These are phyloP conservation scores for Sclerotinia subarctica DNA, from an alignment of 2,329 filamentous ascomycete genomes.

Conservation along the genomic window DNA sequence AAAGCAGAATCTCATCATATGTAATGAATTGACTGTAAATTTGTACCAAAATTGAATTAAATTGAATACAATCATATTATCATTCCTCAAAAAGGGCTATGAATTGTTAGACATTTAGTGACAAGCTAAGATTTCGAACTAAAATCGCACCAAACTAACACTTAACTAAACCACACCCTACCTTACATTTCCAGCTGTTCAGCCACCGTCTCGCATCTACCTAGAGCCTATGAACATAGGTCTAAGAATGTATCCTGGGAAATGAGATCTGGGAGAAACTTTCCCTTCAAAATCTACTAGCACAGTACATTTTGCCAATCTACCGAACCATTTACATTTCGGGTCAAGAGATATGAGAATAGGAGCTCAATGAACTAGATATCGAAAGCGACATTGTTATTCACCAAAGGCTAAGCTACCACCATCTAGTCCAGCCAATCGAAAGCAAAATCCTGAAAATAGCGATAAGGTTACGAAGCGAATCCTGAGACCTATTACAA, in stretches of 20 bases:
- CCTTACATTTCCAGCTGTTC: neutral
- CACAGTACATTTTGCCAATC: too few species aligned
- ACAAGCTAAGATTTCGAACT: neutral
- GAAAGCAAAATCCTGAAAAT: too few species aligned
- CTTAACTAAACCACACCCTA: neutral
- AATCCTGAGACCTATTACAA: too few species aligned
- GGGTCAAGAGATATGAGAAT: too few species aligned
- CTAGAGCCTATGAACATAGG: too few species aligned
- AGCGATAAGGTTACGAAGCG: too few species aligned
- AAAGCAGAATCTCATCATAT: neutral
- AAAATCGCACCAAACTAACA: neutral
- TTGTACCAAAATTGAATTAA: neutral
- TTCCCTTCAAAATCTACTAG: neutral
- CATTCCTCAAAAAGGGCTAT: fast-evolving
- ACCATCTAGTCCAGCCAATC: too few species aligned
- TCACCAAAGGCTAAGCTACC: too few species aligned
- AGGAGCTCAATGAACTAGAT: too few species aligned
- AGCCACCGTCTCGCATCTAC: too few species aligned
- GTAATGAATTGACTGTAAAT: neutral
- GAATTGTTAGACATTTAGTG: neutral
- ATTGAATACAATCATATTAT: neutral
- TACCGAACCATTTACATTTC: too few species aligned
- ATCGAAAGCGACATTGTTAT: too few species aligned
- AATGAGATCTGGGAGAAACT: neutral
- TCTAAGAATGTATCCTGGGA: fast-evolving